These are phyloP conservation scores for Millerozyma miso DNA, from an alignment of 805 yeast genomes.

Conservation along the genomic window DNA sequence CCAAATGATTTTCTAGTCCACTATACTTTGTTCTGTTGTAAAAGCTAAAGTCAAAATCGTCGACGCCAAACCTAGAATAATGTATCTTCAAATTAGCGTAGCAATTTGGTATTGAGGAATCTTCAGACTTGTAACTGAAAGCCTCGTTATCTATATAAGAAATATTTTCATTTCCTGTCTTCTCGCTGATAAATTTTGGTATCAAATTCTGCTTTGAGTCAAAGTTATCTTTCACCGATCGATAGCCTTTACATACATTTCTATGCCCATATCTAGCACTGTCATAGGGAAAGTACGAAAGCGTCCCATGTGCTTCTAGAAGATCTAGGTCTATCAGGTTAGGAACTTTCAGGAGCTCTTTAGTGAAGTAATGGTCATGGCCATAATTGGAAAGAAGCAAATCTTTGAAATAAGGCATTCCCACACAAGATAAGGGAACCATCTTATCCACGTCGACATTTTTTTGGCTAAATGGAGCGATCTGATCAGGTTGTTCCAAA, in stretches of 20 bases:
- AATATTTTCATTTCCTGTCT: conserved; percentile 10
- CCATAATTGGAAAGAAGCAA: conserved; percentile 81
- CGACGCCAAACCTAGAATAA: conserved; percentile 87
- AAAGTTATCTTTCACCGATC: conserved; percentile 22
- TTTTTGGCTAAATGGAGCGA: conserved; percentile 24
- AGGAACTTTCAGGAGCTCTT: conserved; percentile 58
- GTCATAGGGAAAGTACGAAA: conserved; percentile 40
- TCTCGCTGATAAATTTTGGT: conserved; percentile 63
- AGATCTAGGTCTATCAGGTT: conserved; percentile 48
- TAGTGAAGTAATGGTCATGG: conserved; percentile 52
- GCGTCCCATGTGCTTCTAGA: conserved; percentile 19
- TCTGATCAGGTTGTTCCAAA: conserved; percentile 54
- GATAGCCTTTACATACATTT: conserved; percentile 43
- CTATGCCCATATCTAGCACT: conserved; percentile 53
- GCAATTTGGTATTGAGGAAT: conserved; percentile 56
- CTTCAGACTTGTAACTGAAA: conserved; percentile 8
- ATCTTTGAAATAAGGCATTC: conserved; percentile 83
- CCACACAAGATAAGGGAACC: conserved; percentile 66
- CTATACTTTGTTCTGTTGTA: conserved; percentile 69
- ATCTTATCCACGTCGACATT: conserved; percentile 34
- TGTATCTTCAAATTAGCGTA: conserved; percentile 71
- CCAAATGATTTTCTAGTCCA: conserved; percentile 86
- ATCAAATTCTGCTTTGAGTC: conserved; percentile 8
- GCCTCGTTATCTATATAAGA: conserved; percentile 16
- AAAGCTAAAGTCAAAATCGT: conserved; percentile 85